These are phyloP conservation scores for Prunus yedoensis DNA, from an alignment of 331 rosid species.

Conservation along the genomic window DNA sequence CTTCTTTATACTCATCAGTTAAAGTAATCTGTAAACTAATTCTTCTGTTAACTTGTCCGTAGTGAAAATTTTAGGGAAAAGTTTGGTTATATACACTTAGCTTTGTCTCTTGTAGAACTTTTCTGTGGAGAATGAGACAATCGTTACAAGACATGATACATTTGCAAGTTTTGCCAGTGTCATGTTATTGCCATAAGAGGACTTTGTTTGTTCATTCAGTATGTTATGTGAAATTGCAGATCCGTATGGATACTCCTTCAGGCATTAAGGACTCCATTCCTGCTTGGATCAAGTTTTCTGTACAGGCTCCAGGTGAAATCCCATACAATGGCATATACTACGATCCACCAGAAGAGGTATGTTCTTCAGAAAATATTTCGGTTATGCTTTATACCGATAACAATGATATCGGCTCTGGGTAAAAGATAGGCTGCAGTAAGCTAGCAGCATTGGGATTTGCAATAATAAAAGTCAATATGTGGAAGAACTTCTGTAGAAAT, in stretches of 20 bases:
- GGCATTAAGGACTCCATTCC: constrained; percentile 92
- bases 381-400: neutral
- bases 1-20: neutral
- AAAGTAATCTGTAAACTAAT: neutral
- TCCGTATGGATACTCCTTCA: constrained; percentile 90
- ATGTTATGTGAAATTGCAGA: constrained; percentile 40
- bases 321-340: constrained; percentile 84
- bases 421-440: constrained; percentile 6
- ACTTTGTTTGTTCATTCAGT: neutral
- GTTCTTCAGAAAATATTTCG: constrained; percentile 4
- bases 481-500: neutral
- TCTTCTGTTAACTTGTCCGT: neutral
- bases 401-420: constrained; percentile 1
- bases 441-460: no score
- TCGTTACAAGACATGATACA: neutral
- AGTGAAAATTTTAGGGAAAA: neutral
- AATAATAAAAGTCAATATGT: neutral
- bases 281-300: constrained; percentile 92
- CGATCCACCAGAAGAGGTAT: constrained; percentile 97
- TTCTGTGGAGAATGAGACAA: neutral
- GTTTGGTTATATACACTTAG: neutral
- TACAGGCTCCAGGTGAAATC: constrained; percentile 93
- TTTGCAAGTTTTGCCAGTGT: neutral
- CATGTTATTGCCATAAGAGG: neutral
- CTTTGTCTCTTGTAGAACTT: neutral